Conservation (phyloP, 1,284 basidiomycete species). For the Marasmius fiardii region DNA sequence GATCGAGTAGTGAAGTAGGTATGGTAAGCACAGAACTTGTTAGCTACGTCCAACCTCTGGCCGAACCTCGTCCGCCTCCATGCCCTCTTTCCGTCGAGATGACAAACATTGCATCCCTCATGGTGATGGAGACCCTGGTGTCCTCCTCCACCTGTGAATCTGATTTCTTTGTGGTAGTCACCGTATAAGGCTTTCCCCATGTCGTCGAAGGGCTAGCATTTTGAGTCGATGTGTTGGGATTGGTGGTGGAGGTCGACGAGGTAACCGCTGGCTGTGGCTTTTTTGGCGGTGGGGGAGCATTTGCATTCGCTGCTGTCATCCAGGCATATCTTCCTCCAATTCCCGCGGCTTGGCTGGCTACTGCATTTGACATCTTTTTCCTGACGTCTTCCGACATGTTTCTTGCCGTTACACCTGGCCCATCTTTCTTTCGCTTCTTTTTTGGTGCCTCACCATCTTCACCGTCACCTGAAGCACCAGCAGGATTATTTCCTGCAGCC, state of each 20-base stretch:
- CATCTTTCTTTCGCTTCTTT: constrained; percentile 83
- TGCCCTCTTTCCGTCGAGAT: constrained; percentile 75
- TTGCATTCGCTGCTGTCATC: constrained; percentile 68
- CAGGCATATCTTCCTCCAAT: constrained; percentile 78
- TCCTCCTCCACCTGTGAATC: constrained; percentile 46
- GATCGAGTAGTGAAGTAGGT: background rate
- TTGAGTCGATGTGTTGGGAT: constrained; percentile 31
- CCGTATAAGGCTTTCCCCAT: constrained; percentile 71
- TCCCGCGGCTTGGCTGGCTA: constrained; percentile 84
- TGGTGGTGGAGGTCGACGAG: constrained; percentile 21
- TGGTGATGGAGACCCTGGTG: constrained; percentile 53
- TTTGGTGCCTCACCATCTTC: constrained; percentile 51
- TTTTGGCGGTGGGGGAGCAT: constrained; percentile 44
- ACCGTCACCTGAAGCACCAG: constrained; percentile 33
- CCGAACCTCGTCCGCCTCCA: constrained; percentile 71
- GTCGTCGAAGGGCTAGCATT: constrained; percentile 30
- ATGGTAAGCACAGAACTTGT: background rate
- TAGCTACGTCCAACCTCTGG: constrained; percentile 59
- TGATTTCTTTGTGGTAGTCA: constrained; percentile 38
- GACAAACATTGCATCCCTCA: constrained; percentile 78
- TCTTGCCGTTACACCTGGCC: constrained; percentile 76
- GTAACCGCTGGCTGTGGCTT: constrained; percentile 22
- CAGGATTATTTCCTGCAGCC: constrained; percentile 32
- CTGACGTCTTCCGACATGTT: constrained; percentile 88
- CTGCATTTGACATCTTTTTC: constrained; percentile 86